These are phyloP conservation scores for Paxillus ammoniavirescens DNA, from an alignment of 768 basidiomycete species.

Conservation along the genomic window DNA sequence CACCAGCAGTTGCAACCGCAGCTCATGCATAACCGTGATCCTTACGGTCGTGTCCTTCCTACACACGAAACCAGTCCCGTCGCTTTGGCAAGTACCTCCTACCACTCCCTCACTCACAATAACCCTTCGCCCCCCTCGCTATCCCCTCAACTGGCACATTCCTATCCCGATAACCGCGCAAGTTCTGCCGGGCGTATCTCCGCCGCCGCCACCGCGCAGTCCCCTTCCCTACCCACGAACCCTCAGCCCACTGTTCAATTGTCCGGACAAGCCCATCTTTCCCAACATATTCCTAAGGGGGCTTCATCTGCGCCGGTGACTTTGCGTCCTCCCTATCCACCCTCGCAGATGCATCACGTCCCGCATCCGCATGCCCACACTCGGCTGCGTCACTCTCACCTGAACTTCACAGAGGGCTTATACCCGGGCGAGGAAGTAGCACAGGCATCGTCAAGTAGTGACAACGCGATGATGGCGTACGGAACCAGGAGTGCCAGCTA, in stretches of 20 bases:
- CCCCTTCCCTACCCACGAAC: constrained; percentile 22
- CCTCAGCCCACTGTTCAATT: constrained; percentile 18
- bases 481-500: constrained; percentile 34
- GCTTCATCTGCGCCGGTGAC: constrained; percentile 41
- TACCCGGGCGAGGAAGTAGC: constrained; percentile 32
- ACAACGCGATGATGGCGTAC: constrained; percentile 51
- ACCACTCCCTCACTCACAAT: constrained; percentile 20
- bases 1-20: constrained; percentile 15
- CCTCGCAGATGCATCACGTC: constrained; percentile 73
- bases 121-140: constrained; percentile 21
- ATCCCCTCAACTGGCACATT: constrained; percentile 16
- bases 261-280: constrained; percentile 14
- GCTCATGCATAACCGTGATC: constrained; percentile 12
- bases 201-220: constrained; percentile 17
- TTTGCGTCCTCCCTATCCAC: constrained; percentile 57
- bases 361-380: constrained; percentile 79
- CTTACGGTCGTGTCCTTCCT: constrained; percentile 14
- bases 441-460: constrained; percentile 25
- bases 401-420: constrained; percentile 43
- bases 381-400: constrained; percentile 61
- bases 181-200: constrained; percentile 16
- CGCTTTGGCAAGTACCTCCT: constrained; percentile 14
- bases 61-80: constrained; percentile 10
- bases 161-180: constrained; percentile 18
- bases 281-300: constrained; percentile 28